Base-by-base conservation (phyloP, 129 eudicot genomes). In the Tagetes erecta region DNA sequence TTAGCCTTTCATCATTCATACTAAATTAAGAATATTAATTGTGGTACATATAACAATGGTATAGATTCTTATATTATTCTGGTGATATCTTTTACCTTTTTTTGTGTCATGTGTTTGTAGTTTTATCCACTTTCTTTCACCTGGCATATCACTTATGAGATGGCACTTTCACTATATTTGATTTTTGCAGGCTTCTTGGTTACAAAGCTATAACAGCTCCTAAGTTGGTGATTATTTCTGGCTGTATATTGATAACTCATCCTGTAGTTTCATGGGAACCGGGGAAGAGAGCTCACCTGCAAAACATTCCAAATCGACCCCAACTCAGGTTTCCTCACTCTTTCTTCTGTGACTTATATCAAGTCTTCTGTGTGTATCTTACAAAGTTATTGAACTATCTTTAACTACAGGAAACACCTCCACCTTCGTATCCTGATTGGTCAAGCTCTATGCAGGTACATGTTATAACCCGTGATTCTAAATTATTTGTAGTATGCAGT, bases 361-460 rank as follows among this genome's bases (percentile, higher is more conserved):
- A 41, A 42, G 14, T 31, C 44, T 13, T 72, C 4, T 58, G 5
- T 42, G 12, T 58, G 44, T 37, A 45, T n/a, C 1, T 10, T 62
- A 62, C 67, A 62, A 36, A 35, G 38, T 62, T 73, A 4, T 59
- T 45, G 59, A 39, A 42, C 70, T 74, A 34, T 63, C 58, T 63
- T 7, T 57, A 51, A 66, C 53, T 78, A 56, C 85, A 92, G 97
- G 97, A 92, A 78, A 77, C 84, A 47, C 81, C 87, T 68, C 73
- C 89, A 38, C 84, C 96, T 62, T 73, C 84, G 31, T 88, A 88
- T 83, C 85, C 96, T 68, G 97, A 90, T 75, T 94, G 98, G 97
- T 80, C 96, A 81, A 92, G 85, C 84, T 82, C 95, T 44, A 90
- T 92, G 98, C 97, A 90, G 97, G 98, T 94, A 80, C 52, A 44